These are phyloP conservation scores for Ogataea paraovalis DNA, from an alignment of 805 yeast genomes.

Conservation along the genomic window DNA sequence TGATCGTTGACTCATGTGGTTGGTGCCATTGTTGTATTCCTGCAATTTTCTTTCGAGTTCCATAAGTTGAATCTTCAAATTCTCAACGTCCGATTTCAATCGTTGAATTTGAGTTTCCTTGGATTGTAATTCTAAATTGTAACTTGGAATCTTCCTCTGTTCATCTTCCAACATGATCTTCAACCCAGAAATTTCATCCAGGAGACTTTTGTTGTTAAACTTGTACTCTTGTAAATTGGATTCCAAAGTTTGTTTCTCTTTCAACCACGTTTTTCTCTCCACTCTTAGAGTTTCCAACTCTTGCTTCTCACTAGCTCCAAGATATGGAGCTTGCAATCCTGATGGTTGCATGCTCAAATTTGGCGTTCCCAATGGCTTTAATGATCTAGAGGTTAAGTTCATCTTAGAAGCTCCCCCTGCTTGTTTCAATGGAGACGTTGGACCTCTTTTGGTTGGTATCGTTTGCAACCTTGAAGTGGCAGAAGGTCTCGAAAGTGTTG, in stretches of 20 bases:
- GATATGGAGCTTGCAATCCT: conserved; percentile 9
- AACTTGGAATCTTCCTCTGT: conserved; percentile 48
- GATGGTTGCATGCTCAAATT: conserved; percentile 16
- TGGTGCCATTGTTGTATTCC: background rate
- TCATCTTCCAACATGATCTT: conserved; percentile 37
- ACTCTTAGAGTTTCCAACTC: conserved; percentile 49
- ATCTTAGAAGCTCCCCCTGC: conserved; percentile 16
- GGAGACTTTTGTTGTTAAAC: conserved; percentile 28
- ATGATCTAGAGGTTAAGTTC: conserved; percentile 26
- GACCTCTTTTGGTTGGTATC: conserved; percentile 64
- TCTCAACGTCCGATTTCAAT: conserved; percentile 57
- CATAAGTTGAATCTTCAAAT: conserved; percentile 45
- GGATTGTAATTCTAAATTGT: conserved; percentile 52
- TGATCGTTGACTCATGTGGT: no score
- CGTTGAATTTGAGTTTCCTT: conserved; percentile 67
- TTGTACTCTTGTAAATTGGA: conserved; percentile 27
- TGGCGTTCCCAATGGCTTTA: conserved; percentile 18
- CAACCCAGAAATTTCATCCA: conserved; percentile 33
- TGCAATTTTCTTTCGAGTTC: conserved; percentile 21
- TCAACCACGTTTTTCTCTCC: conserved; percentile 50
- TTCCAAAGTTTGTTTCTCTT: conserved; percentile 29
- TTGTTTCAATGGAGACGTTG: conserved; percentile 63
- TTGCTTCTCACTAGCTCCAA: conserved; percentile 30
- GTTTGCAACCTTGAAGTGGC: conserved; percentile 3
- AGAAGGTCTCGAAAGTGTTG: conserved; percentile 11